Base-by-base conservation (phyloP, 2,329 filamentous ascomycete genomes). In the Arachnomyces sp. region DNA sequence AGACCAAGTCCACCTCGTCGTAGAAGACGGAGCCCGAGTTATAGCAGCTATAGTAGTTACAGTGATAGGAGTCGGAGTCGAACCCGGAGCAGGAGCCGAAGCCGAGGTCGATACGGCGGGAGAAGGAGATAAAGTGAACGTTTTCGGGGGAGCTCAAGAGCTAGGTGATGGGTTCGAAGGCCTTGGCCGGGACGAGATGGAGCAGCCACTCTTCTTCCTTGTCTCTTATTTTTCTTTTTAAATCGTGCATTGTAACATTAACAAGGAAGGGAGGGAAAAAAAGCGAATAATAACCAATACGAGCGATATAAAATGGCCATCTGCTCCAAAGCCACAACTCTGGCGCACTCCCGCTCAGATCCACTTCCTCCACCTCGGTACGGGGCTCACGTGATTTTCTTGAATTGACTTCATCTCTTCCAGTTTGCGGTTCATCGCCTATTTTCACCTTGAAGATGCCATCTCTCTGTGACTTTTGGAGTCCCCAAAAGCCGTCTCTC, bases 1-100 rank as follows among this genome's bases (percentile, higher is more conserved):
- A 47, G 52, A 30, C 59, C 62, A 15, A 64, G 61, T 37, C 57
- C 63, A 9, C 58, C 59, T 13, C 57, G 60, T 34, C n/a, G 60
- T 38, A 66, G 74, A 46, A 67, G 75, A 45, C 68, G 78, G 47
- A 79, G 76, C 50, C 74, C 74, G 3, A 82, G 77, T 51, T 80
- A 80, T 51, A 76, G 72, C 51, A 79, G 76, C 47, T 79, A 79
- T 50, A 74, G 72, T 52, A 76, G 73, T 51, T 68, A 71, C 52
- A 71, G 71, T 47, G 72, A 69, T 48, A 60, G 46, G 44, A 67
- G 55, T 54, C 63, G 53, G 70, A 72, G 61, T 71, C 71, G 39
- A 66, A 68, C 34, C 73, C 62, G 15, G 68, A 60, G 73, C 73
- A 77, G 4, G 69, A 66, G 69, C 69, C 77, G 60, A 69, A 74